Evolutionary conservation across 306 rosid species (phyloP).

Genomic region (Castanospermum australe): DNA sequence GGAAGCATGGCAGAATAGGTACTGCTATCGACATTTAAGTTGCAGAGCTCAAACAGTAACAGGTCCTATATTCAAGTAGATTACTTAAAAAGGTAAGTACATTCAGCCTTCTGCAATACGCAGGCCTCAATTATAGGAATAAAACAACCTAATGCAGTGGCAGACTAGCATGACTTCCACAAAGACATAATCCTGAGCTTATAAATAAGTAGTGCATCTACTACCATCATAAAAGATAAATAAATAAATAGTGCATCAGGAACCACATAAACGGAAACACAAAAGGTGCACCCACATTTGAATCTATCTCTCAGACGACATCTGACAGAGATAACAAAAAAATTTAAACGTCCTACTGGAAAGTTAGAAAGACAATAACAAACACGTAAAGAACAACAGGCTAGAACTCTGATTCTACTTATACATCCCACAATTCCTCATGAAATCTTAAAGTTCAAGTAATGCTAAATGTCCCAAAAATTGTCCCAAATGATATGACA

Average conservation of each 20-base stretch:
- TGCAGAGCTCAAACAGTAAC: background rate
- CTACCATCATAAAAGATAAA: too few relatives aligned
- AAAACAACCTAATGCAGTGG: background rate
- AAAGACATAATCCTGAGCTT: background rate
- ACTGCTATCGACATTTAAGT: too few relatives aligned
- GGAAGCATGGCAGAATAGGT: too few relatives aligned
- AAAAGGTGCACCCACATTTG: background rate
- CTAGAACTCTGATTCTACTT: background rate
- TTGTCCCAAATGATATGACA: too few relatives aligned
- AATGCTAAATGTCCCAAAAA: too few relatives aligned
- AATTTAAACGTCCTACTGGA: background rate
- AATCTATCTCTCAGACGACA: background rate
- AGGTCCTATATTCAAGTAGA: background rate
- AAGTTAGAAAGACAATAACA: background rate
- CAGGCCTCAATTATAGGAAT: background rate
- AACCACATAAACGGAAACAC: background rate
- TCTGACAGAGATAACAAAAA: background rate
- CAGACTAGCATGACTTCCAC: background rate
- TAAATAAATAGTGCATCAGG: background rate
- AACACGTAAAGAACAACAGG: background rate
- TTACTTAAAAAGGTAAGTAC: background rate
- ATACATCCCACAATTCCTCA: background rate
- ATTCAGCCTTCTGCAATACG: background rate
- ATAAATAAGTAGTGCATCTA: background rate
- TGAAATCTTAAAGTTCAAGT: too few relatives aligned